These are phyloP conservation scores for Diaporthe ilicicola DNA, from an alignment of 2,329 filamentous ascomycete genomes.

Conservation along the genomic window DNA sequence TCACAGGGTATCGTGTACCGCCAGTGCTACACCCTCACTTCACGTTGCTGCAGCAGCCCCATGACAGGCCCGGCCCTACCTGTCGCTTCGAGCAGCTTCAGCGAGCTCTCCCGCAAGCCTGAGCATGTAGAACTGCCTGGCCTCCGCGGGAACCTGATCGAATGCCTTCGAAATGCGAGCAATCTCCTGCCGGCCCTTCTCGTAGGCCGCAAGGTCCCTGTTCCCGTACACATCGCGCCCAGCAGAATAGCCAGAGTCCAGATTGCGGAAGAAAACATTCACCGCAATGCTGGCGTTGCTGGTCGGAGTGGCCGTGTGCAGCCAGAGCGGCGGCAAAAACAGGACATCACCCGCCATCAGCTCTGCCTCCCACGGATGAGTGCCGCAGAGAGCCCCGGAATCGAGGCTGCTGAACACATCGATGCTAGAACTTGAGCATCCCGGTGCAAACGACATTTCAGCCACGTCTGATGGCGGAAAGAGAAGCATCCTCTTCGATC, in stretches of 20 bases:
- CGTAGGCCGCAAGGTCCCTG: conserved; percentile 83
- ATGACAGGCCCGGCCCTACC: not conserved
- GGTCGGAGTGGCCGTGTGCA: conserved; percentile 75
- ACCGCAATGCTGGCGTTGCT: conserved; percentile 75
- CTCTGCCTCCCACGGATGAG: conserved; percentile 72
- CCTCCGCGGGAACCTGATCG: conserved; percentile 69
- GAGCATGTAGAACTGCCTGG: conserved; percentile 78
- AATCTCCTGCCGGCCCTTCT: conserved; percentile 79
- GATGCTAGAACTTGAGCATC: conserved; percentile 81
- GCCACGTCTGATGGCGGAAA: conserved; percentile 82
- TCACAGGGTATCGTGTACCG: not conserved
- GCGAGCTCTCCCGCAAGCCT: conserved; percentile 75
- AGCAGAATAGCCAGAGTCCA: conserved; percentile 72
- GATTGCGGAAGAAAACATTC: conserved; percentile 87
- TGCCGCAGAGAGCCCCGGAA: conserved; percentile 50
- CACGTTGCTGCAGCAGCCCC: not conserved
- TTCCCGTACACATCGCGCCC: conserved; percentile 91
- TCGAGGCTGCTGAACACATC: conserved; percentile 70
- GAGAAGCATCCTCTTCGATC: conserved; percentile 76
- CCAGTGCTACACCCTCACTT: not conserved
- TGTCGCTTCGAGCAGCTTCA: conserved; percentile 2
- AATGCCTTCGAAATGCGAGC: conserved; percentile 72
- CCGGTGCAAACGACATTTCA: conserved; percentile 75
- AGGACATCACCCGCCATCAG: conserved; percentile 79
- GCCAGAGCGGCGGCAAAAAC: conserved; percentile 85